Conservation (phyloP, 2,329 filamentous ascomycete species). For the Dactylonectria estremocensis region DNA sequence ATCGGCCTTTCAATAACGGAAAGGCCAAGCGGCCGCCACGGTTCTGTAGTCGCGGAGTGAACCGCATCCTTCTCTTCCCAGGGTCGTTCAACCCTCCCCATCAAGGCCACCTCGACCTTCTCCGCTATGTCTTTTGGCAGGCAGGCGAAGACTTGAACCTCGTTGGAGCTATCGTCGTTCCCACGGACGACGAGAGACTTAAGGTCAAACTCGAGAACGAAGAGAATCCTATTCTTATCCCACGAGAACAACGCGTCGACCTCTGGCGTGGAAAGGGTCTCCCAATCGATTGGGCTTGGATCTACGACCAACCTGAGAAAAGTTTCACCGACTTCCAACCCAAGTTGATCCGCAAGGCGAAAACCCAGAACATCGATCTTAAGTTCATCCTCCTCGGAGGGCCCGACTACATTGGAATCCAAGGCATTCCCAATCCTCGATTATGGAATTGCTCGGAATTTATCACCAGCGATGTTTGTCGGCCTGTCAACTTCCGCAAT, state of each 20-base stretch:
- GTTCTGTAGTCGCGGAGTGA: constrained; percentile 35
- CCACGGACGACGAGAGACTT: constrained; percentile 45
- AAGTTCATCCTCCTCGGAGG: constrained; percentile 46
- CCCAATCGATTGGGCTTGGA: constrained; percentile 46
- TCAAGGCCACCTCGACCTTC: constrained; percentile 51
- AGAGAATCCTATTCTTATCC: constrained; percentile 33
- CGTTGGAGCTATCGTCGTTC: constrained; percentile 51
- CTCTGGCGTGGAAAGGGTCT: constrained; percentile 45
- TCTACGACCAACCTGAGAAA: constrained; percentile 38
- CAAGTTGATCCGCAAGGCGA: constrained; percentile 13
- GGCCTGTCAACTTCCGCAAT: constrained; percentile 46
- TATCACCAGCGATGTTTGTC: constrained; percentile 46
- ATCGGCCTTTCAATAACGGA: constrained; percentile 38
- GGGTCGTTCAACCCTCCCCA: constrained; percentile 59
- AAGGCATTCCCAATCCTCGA: constrained; percentile 25
- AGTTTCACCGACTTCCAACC: constrained; percentile 36
- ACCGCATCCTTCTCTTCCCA: constrained; percentile 53
- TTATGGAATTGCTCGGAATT: constrained; percentile 42
- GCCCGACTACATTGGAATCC: constrained; percentile 42
- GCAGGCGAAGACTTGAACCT: constrained; percentile 49
- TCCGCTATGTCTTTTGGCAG: constrained; percentile 49
- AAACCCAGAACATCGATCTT: constrained; percentile 33
- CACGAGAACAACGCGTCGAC: constrained; percentile 38
- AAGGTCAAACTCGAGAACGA: constrained; percentile 39
- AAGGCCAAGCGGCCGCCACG: constrained; percentile 15